Evolutionary conservation across 2,329 filamentous ascomycete genomes (phyloP).

Genomic region (Fusarium verrucosum): DNA sequence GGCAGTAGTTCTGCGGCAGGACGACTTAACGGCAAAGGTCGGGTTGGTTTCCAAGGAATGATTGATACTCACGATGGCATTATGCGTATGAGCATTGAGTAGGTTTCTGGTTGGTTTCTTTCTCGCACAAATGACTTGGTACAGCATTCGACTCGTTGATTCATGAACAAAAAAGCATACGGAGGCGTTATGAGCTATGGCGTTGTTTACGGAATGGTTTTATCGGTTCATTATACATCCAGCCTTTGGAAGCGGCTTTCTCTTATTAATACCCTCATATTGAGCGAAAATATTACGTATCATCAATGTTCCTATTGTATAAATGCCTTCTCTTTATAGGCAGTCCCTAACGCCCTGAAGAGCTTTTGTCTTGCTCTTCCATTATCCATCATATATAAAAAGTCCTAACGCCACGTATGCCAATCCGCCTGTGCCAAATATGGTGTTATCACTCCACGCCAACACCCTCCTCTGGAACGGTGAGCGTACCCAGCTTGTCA

Average conservation of each 20-base stretch:
- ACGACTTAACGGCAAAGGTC: constrained; percentile 63
- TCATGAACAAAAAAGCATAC: constrained; percentile 25
- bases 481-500: constrained; percentile 64
- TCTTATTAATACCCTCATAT: constrained; percentile 33
- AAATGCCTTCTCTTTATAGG: constrained; percentile 36
- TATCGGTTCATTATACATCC: constrained; percentile 15
- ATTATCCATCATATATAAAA: constrained; percentile 21
- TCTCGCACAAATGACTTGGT: background rate
- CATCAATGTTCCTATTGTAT: constrained; percentile 25
- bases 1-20: constrained; percentile 50
- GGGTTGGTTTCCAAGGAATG: constrained; percentile 91
- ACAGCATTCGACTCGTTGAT: background rate
- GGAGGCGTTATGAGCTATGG: constrained; percentile 34
- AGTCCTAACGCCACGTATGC: constrained; percentile 41
- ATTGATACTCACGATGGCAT: constrained; percentile 92
- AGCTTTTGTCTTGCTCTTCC: constrained; percentile 6
- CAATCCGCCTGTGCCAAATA: constrained; percentile 18
- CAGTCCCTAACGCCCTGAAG: constrained; percentile 38
- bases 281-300: constrained; percentile 9
- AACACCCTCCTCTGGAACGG: constrained; percentile 63
- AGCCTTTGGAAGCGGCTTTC: constrained; percentile 17
- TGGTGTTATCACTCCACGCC: constrained; percentile 46
- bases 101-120: constrained; percentile 28
- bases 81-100: constrained; percentile 98
- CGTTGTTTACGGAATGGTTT: constrained; percentile 13